These are phyloP conservation scores for Pseudocohnilembus persalinus DNA, from an alignment of 169 alveolate genomes.

Conservation along the genomic window DNA sequence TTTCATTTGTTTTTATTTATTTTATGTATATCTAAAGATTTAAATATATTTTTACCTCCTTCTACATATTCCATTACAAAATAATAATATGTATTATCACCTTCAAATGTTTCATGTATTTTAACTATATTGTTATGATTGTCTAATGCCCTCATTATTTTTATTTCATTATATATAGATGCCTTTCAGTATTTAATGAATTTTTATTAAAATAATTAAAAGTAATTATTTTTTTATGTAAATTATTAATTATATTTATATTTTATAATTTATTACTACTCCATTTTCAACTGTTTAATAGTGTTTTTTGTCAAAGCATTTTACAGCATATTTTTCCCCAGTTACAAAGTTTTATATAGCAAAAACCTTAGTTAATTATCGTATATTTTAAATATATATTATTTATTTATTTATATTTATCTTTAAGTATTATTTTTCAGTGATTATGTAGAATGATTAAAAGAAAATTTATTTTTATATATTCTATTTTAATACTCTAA, in stretches of 20 bases:
- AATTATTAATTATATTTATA: not conserved
- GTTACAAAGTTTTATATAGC: constrained; percentile 5
- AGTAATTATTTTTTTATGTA: not conserved
- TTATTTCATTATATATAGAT: constrained; percentile 36
- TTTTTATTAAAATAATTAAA: not conserved
- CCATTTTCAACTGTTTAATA: constrained; percentile 11
- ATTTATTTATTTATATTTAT: too few species aligned
- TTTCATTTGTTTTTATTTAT: too few species aligned
- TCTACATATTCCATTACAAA: constrained; percentile 61
- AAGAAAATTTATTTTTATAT: not conserved
- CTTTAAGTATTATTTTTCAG: too few species aligned
- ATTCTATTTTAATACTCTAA: not conserved
- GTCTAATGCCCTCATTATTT: constrained; percentile 36
- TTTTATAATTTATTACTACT: not conserved
- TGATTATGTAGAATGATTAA: not conserved
- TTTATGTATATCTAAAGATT: too few species aligned
- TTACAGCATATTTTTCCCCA: constrained; percentile 36
- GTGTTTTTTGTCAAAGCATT: constrained; percentile 21
- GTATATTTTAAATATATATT: too few species aligned
- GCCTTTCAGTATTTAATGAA: constrained; percentile 15
- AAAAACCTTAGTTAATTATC: constrained; percentile 4
- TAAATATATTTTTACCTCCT: too few species aligned
- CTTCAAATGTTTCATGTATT: constrained; percentile 63
- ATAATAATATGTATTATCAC: constrained; percentile 46
- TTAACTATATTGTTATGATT: constrained; percentile 68